These are phyloP conservation scores for Aureobasidium pullulans DNA, from an alignment of 2,329 filamentous ascomycete genomes.

Conservation along the genomic window DNA sequence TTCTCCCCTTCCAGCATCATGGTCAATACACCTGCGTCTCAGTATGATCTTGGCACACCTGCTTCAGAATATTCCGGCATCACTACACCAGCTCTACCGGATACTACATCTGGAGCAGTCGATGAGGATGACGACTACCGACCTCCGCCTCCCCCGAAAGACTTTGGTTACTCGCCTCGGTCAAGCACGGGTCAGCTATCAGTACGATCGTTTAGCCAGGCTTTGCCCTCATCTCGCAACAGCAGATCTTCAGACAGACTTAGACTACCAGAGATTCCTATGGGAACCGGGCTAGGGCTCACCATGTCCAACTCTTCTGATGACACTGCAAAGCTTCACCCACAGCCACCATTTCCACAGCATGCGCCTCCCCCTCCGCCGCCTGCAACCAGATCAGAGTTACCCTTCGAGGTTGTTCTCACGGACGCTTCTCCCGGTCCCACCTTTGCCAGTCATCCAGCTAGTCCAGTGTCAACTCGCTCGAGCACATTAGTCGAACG, in stretches of 20 bases:
- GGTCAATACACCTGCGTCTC: slow-evolving; percentile 12
- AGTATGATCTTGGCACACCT: background rate
- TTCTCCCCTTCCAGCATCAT: slow-evolving; percentile 12
- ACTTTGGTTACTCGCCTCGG: slow-evolving; percentile 30
- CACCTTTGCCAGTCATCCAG: background rate
- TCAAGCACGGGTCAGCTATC: slow-evolving; percentile 24
- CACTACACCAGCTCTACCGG: background rate
- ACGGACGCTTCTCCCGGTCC: slow-evolving; percentile 6
- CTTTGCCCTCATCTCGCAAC: background rate
- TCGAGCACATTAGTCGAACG: slow-evolving; percentile 3
- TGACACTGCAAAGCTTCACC: slow-evolving; percentile 28
- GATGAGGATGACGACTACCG: slow-evolving; percentile 29
- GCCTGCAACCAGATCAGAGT: slow-evolving; percentile 16
- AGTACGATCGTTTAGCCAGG: slow-evolving; percentile 14
- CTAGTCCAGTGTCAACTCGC: slow-evolving; percentile 3
- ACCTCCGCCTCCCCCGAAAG: slow-evolving; percentile 38
- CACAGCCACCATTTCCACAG: slow-evolving; percentile 37
- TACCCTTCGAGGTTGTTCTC: slow-evolving; percentile 8
- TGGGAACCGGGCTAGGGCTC: slow-evolving; percentile 36
- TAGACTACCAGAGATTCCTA: slow-evolving; percentile 32
- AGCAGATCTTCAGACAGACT: slow-evolving; percentile 17
- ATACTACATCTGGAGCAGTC: slow-evolving; percentile 15
- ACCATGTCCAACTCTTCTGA: slow-evolving; percentile 26
- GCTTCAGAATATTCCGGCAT: slow-evolving; percentile 9
- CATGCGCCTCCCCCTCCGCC: slow-evolving; percentile 43